phyloP scores from a whole-genome alignment of 2,329 filamentous ascomycete genomes.

The Fusarium sp. region DNA sequence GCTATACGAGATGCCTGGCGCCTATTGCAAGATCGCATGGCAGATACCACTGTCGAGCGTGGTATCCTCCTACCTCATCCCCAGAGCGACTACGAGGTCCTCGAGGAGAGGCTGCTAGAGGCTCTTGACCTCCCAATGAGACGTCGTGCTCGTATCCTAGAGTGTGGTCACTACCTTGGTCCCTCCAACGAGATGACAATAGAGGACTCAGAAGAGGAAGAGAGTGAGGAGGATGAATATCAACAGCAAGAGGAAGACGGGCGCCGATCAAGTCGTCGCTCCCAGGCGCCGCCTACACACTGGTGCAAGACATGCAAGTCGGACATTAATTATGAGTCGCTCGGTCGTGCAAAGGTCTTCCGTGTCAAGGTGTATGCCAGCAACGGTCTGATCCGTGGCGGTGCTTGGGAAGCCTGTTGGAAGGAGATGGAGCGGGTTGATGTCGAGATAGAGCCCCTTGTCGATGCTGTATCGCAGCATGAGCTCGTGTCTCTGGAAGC shows the following conservation, averaged over 20 bases:
- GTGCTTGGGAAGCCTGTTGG: slow-evolving; percentile 94
- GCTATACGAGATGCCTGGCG: slow-evolving; percentile 70
- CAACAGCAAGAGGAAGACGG: slow-evolving; percentile 46
- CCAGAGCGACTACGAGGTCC: slow-evolving; percentile 79
- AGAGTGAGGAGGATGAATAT: slow-evolving; percentile 58
- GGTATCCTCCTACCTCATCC: slow-evolving; percentile 82
- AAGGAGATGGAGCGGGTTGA: slow-evolving; percentile 99
- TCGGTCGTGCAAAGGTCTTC: slow-evolving; percentile 68
- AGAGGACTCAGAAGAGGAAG: slow-evolving; percentile 55
- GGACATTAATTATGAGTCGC: slow-evolving; percentile 64
- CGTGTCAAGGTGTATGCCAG: slow-evolving; percentile 91
- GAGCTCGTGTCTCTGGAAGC: slow-evolving; percentile 67
- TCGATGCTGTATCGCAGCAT: slow-evolving; percentile 66
- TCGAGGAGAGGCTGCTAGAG: slow-evolving; percentile 81
- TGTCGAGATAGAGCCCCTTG: slow-evolving; percentile 84
- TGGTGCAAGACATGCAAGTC: slow-evolving; percentile 67
- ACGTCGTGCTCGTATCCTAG: slow-evolving; percentile 73
- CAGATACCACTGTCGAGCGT: slow-evolving; percentile 76
- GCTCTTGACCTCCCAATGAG: slow-evolving; percentile 74
- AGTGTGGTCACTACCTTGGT: slow-evolving; percentile 80
- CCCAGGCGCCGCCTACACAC: slow-evolving; percentile 52
- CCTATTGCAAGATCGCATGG: slow-evolving; percentile 73
- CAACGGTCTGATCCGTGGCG: slow-evolving; percentile 91
- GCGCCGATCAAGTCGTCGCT: slow-evolving; percentile 32
- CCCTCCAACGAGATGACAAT: slow-evolving; percentile 61